Percentiles rank a stretch among this genome's conserved stretches.
Evolutionary conservation across 805 yeast genomes (phyloP).

Genomic region (Candida incommunis): DNA sequence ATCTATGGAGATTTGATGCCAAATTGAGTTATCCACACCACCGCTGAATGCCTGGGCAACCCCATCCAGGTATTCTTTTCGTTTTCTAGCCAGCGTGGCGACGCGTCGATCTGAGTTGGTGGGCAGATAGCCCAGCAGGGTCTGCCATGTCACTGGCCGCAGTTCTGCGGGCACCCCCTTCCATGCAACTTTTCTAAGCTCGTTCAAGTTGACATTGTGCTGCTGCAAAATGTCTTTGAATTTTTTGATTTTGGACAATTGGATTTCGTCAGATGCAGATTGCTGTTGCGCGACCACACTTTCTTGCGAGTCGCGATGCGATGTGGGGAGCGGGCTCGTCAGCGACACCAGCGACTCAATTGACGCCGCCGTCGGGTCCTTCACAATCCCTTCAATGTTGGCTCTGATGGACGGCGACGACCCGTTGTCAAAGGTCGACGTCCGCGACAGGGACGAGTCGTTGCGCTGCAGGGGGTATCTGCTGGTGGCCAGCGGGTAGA

Average conservation of each 20-base stretch:
- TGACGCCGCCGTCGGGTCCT: conserved; percentile 24
- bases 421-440: background rate
- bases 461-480: conserved; percentile 3
- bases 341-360: conserved; percentile 17
- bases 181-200: conserved; percentile 75
- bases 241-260: conserved; percentile 45
- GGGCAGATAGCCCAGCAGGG: conserved; percentile 80
- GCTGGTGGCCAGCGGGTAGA: conserved; percentile 3
- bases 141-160: conserved; percentile 80
- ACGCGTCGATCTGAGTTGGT: conserved; percentile 66
- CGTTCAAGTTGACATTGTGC: conserved; percentile 46
- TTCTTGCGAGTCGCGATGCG: conserved; percentile 14
- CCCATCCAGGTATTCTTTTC: conserved; percentile 76
- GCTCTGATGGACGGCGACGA: conserved; percentile 8
- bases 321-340: conserved; percentile 8
- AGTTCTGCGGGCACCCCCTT: conserved; percentile 78
- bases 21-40: conserved; percentile 59
- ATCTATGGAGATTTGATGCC: conserved; percentile 94
- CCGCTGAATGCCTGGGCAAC: conserved; percentile 47
- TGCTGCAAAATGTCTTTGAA: conserved; percentile 49
- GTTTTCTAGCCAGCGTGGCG: conserved; percentile 56
- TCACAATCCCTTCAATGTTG: conserved; percentile 25
- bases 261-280: conserved; percentile 36
- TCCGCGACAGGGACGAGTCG: conserved; percentile 10
- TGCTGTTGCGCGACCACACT: conserved; percentile 32